phyloP scores from a whole-genome alignment of 2,329 filamentous ascomycete genomes.

The Escovopsis sp. region DNA sequence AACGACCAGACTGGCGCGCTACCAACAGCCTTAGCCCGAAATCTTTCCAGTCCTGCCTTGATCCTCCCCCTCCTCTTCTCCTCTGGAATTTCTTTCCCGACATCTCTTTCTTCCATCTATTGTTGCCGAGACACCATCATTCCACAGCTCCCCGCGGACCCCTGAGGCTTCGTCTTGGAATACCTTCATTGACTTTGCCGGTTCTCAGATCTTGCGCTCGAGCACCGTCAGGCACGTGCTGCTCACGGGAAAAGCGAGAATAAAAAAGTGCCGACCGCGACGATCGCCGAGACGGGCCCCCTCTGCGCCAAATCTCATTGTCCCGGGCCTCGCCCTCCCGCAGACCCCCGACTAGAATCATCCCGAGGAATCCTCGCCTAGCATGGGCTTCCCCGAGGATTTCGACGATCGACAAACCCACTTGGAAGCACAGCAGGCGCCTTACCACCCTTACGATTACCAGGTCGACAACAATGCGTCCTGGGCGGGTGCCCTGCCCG shows the following conservation, averaged over 20 bases:
- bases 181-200: neutral
- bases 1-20: neutral
- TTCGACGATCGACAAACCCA: constrained; percentile 54
- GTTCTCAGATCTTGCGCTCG: neutral
- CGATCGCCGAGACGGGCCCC: neutral
- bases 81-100: neutral
- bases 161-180: neutral
- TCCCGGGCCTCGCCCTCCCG: constrained; percentile 1
- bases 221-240: constrained; percentile 2
- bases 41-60: too few relatives aligned
- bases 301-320: neutral
- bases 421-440: constrained; percentile 41
- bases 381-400: constrained; percentile 51
- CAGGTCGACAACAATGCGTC: constrained; percentile 71
- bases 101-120: neutral
- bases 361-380: constrained; percentile 36
- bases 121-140: too few relatives aligned
- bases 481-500: constrained; percentile 86
- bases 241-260: too few relatives aligned
- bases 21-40: neutral
- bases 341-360: constrained; percentile 1
- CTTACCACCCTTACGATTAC: constrained; percentile 66
- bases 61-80: too few relatives aligned
- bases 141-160: neutral
- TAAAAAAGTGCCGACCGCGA: neutral